Evolutionary conservation across 2,329 filamentous ascomycete genomes (phyloP), one percentile per base, ranked within the genome.

Genomic region (Aspergillus brunneoviolaceus): DNA sequence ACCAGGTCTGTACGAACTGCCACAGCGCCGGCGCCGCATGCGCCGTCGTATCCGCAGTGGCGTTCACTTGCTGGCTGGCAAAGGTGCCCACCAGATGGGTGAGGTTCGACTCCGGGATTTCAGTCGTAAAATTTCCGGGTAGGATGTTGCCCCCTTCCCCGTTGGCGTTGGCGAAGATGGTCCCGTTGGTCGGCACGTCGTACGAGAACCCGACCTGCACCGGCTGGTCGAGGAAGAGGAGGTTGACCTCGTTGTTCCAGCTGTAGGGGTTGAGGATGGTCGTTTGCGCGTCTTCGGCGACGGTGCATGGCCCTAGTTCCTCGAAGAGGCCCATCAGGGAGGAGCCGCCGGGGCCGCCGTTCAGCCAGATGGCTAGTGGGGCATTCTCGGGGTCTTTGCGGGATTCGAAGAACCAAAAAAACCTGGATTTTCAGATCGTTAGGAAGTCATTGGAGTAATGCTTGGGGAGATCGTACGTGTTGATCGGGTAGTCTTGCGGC

Each of bases 301-400:
- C 68, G 42, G 74, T 65, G 57, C 76, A 78, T 23, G 76, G 76
- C 1, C 83, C 82, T 6, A 76, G 70, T 63, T 85, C 82, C 51
- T 78, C 73, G 62, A 84, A 84, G 4, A 84, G 69, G 3, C 81
- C 82, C 48, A 82, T 74, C 78, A 84, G 81, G 62, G 79, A 82
- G 60, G 79, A 82, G 53, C 74, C 76, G 3, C 82, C 83, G 2
- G 82, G 82, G 5, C 83, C 83, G 29, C 83, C 82, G 66, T 81
- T 84, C 61, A 84, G 74, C 73, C 76, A 84, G 60, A 83, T 75
- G 3, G 79, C 81, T 53, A 84, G 72, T 5, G 82, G 82, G 51
- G 81, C 79, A 27, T 72, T 76, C 33, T 78, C 74, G 3, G 79
- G 77, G 48, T 75, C 71, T 51, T 79, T 76, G 19, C 77, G 71